Conservation (phyloP, 306 rosid genomes). For the Cucumis cinereus region DNA sequence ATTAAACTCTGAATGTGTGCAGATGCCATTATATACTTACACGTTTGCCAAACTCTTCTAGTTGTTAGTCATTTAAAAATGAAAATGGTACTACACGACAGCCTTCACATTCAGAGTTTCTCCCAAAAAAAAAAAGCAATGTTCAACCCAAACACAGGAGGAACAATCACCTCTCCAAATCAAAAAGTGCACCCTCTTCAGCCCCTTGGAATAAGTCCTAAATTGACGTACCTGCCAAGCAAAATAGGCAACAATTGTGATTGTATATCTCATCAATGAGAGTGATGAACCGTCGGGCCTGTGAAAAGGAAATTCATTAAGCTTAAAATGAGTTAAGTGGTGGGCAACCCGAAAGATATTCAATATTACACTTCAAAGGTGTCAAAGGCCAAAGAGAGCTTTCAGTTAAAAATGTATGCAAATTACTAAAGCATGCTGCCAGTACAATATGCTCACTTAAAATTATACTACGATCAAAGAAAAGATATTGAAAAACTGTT, state of each 20-base stretch:
- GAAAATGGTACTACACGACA: not conserved
- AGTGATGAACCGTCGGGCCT: conserved; percentile 91
- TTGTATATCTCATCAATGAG: conserved; percentile 90
- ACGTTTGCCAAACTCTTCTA: not conserved
- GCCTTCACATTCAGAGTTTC: not conserved
- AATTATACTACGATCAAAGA: not conserved
- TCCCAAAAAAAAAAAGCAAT: not conserved
- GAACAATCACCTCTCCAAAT: conserved; percentile 64
- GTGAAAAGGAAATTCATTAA: conserved; percentile 11
- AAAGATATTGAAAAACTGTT: not conserved
- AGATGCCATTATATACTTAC: not conserved
- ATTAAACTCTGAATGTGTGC: not conserved
- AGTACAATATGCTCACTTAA: not conserved
- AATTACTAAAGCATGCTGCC: too few species aligned
- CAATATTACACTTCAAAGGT: not conserved
- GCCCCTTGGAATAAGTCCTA: conserved; percentile 93
- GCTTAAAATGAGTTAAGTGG: not conserved
- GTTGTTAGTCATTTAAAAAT: not conserved
- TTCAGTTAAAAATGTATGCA: not conserved
- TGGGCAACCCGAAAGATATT: not conserved
- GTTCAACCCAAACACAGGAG: conserved; percentile 5
- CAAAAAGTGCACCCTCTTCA: conserved; percentile 85
- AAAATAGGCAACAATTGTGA: conserved; percentile 68
- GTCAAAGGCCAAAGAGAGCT: not conserved
- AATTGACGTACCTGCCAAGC: conserved; percentile 72